Percentiles rank a stretch among this genome's conserved stretches.
Evolutionary conservation across 2,329 filamentous ascomycete genomes (phyloP).

Genomic region (Alternaria arbusti): DNA sequence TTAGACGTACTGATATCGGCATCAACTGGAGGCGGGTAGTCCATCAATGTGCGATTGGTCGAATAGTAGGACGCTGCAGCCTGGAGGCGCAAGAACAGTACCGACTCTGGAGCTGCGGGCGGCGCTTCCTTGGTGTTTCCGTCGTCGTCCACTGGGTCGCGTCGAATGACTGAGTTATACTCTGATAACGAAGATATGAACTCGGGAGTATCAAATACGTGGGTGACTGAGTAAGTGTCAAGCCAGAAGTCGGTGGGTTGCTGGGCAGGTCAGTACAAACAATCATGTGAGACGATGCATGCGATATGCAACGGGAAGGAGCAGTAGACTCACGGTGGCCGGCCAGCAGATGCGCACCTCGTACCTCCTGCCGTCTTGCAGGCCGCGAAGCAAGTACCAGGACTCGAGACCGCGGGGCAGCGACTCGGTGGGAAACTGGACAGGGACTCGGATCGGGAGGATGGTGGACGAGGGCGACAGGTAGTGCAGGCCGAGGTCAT

Average conservation of each 20-base stretch:
- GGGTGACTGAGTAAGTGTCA: slow-evolving; percentile 65
- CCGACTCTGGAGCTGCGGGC: slow-evolving; percentile 50
- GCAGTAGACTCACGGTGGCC: slow-evolving; percentile 71
- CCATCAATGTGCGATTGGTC: slow-evolving; percentile 76
- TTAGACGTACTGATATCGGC: slow-evolving; percentile 69
- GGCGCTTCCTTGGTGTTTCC: background rate
- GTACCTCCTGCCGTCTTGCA: slow-evolving; percentile 78
- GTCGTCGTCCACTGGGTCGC: slow-evolving; percentile 27
- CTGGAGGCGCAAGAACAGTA: slow-evolving; percentile 75
- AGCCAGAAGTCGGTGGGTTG: slow-evolving; percentile 85
- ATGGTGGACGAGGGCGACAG: slow-evolving; percentile 63
- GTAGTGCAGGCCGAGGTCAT: slow-evolving; percentile 67
- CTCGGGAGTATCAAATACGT: slow-evolving; percentile 66
- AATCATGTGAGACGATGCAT: background rate
- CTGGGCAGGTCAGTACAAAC: slow-evolving; percentile 55
- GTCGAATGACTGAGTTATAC: slow-evolving; percentile 62
- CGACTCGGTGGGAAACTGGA: slow-evolving; percentile 68
- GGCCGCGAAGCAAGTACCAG: slow-evolving; percentile 78
- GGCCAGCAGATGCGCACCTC: slow-evolving; percentile 94
- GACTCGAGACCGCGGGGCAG: slow-evolving; percentile 66
- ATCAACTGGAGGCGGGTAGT: slow-evolving; percentile 71
- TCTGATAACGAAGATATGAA: slow-evolving; percentile 69
- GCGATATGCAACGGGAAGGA: background rate
- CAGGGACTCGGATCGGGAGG: slow-evolving; percentile 69
- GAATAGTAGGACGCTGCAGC: slow-evolving; percentile 87